Evolutionary conservation across 179 eudicot genomes (phyloP).

Genomic region (Gypsophila paniculata): DNA sequence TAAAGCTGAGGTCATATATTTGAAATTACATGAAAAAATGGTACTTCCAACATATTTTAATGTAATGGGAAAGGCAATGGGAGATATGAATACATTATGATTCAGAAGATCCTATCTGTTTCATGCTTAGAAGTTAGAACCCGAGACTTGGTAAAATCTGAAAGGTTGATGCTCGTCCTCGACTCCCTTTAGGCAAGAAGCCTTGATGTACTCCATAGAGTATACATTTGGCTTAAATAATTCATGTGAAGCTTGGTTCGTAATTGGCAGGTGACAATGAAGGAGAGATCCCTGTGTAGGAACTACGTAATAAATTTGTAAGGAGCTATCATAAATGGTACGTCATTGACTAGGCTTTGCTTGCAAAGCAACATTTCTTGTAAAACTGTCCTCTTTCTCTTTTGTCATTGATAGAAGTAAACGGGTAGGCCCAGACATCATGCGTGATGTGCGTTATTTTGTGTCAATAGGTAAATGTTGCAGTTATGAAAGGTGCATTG

Average conservation of each 20-base stretch:
- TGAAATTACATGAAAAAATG: not conserved
- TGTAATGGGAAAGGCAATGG: not conserved
- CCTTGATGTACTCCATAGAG: conserved; percentile 10
- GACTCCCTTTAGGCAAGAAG: not conserved
- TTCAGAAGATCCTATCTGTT: not conserved
- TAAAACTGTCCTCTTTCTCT: conserved; percentile 16
- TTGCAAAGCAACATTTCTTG: conserved; percentile 22
- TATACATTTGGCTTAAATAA: conserved; percentile 28
- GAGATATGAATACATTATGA: not conserved
- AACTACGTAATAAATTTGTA: conserved; percentile 43
- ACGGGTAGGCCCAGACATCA: conserved; percentile 31
- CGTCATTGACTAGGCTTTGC: conserved; percentile 41
- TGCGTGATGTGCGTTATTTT: conserved; percentile 34
- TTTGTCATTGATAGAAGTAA: conserved; percentile 17
- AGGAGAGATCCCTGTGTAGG: conserved; percentile 61
- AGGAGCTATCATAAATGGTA: conserved; percentile 57
- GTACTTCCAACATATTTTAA: not conserved
- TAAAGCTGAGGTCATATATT: not conserved
- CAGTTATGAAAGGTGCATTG: conserved; percentile 43
- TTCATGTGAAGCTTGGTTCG: conserved; percentile 61
- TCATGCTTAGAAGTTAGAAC: conserved; percentile 1
- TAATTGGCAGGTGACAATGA: conserved; percentile 78
- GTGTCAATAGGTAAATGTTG: conserved; percentile 46
- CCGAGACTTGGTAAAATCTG: not conserved
- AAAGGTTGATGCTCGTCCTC: not conserved